phyloP scores from a whole-genome alignment of 2,329 filamentous ascomycete species.

The Calonectria montana region DNA sequence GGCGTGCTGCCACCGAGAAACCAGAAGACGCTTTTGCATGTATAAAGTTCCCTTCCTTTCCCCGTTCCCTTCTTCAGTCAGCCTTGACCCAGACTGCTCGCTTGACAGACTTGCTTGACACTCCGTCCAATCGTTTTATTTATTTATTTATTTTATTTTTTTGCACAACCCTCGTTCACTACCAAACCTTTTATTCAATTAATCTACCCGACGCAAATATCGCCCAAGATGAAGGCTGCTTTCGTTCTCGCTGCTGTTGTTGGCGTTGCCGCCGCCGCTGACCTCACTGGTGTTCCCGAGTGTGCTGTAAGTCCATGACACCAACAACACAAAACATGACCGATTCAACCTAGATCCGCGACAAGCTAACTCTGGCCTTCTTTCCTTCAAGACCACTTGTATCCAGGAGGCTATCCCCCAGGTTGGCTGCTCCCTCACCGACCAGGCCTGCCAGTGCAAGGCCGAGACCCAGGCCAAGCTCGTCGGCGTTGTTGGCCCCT shows the following conservation, averaged over 20 bases:
- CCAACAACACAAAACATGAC: neutral
- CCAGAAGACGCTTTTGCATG: neutral
- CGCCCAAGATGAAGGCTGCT: conserved; percentile 54
- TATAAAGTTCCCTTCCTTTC: neutral
- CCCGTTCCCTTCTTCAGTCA: neutral
- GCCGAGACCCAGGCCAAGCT: conserved; percentile 47
- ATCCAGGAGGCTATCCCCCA: conserved; percentile 49
- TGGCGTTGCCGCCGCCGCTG: conserved; percentile 53
- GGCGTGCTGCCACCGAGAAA: neutral
- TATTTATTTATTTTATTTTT: no score
- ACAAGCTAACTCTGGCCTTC: neutral
- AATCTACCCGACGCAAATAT: neutral
- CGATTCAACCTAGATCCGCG: neutral
- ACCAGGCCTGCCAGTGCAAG: conserved; percentile 54
- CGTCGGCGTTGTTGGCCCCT: conserved; percentile 42
- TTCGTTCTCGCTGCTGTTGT: conserved; percentile 47
- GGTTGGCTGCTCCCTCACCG: conserved; percentile 50
- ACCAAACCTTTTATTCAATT: neutral
- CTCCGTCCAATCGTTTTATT: conserved; percentile 1
- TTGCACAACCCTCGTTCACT: neutral
- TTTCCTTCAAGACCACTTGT: conserved; percentile 45
- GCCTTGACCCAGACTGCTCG: neutral
- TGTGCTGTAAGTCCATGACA: conserved; percentile 54
- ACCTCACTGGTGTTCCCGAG: conserved; percentile 48
- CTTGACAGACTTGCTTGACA: neutral